Conservation (phyloP, 2,329 filamentous ascomycete species). For the Annulohypoxylon truncatum region DNA sequence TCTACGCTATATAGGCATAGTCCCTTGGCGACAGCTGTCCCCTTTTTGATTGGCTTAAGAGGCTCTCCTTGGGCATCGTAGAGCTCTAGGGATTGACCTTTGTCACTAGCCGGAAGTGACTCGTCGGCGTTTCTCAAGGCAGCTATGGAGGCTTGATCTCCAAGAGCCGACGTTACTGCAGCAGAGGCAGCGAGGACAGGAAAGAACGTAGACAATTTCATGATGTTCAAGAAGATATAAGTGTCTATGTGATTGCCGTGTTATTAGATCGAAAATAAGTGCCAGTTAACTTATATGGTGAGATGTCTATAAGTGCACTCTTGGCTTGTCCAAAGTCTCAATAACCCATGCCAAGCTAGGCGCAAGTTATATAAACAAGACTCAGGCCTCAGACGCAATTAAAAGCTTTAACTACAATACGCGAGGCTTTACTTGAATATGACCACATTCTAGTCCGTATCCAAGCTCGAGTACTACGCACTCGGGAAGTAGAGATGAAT, state of each 20-base stretch:
- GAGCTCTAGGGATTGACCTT: neutral
- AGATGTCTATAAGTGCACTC: neutral
- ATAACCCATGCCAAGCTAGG: neutral
- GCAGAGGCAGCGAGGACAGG: slow-evolving; percentile 1
- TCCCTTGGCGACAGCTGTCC: neutral
- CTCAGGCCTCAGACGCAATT: too few species aligned
- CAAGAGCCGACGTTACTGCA: neutral
- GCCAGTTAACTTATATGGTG: neutral
- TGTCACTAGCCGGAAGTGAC: neutral
- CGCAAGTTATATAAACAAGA: neutral
- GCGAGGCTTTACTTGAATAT: neutral
- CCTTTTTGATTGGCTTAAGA: neutral
- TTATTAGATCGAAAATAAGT: neutral
- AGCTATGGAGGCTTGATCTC: neutral
- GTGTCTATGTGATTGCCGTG: neutral
- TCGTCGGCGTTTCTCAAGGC: neutral
- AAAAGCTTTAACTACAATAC: neutral
- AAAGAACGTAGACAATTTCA: slow-evolving; percentile 24
- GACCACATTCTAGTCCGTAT: neutral
- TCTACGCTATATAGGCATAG: neutral
- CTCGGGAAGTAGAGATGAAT: neutral
- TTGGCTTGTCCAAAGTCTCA: neutral
- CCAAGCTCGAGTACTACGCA: neutral
- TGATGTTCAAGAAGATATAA: slow-evolving; percentile 8
- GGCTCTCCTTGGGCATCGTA: neutral